Evolutionary conservation across 2,329 filamentous ascomycete species (phyloP), one percentile per base, ranked within the genome.

Genomic region (Trichoderma atroviride): DNA sequence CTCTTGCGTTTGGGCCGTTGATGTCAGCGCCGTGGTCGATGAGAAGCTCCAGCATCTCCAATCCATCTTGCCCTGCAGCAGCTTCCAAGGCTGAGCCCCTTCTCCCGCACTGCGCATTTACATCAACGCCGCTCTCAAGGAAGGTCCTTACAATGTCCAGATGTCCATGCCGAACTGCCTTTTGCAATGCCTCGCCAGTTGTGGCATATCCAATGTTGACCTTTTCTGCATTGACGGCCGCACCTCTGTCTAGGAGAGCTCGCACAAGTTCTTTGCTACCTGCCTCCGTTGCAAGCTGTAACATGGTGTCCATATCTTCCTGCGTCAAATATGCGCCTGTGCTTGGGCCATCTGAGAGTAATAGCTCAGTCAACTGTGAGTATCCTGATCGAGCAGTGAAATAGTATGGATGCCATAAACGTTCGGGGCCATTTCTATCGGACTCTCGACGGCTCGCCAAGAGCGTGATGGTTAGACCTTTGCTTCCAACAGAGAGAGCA

Each of bases 151-250:
- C 29, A 4, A 58, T 58, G 14, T n/a, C 31, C 56, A 16, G 2
- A 37, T 40, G 1, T 16, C 56, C 33, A 24, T 13, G 16, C 22
- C 7, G 5, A 2, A 24, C 47, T 6, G 68, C 68, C 19, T 31
- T 56, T 27, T 70, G 68, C 16, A 70, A 55, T 24, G 68, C 68
- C 35, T n/a, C 40, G 16, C 19, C 40, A 43, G 0, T 13, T 1
- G 11, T 35, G 33, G 33, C 33, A 43, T n/a, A 43, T n/a, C 1
- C 2, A 7, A 0, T 4, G 40, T 7, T 9, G 6, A 43, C 5
- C 6, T 5, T 43, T 31, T 58, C 5, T 29, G 57, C 63, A 16
- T 70, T 68, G 2, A 40, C 58, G 29, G 52, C 50, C 47, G 69
- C 69, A 22, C 63, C 63, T 22, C 52, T 58, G 11, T 50, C n/a